phyloP scores from a whole-genome alignment of 2,329 filamentous ascomycete genomes.

The Dothistroma pini region DNA sequence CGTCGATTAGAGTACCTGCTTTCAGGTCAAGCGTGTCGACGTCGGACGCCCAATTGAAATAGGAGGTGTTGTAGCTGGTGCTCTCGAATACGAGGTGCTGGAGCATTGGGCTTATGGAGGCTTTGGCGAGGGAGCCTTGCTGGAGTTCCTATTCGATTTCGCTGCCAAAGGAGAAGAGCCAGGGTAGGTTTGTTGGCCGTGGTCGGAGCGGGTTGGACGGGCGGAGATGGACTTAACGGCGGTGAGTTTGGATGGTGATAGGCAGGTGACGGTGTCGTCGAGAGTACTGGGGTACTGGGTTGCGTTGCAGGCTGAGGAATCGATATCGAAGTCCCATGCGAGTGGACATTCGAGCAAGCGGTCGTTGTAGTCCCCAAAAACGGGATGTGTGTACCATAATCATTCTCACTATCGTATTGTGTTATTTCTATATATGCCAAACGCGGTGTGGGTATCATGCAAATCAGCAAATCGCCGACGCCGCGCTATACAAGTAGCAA shows the following conservation, averaged over 20 bases:
- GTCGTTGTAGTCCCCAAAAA: conserved; percentile 20
- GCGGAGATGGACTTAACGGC: conserved; percentile 36
- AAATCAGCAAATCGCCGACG: neutral
- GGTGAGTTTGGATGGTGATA: conserved; percentile 33
- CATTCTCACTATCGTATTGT: neutral
- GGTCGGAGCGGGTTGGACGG: conserved; percentile 28
- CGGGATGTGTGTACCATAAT: neutral
- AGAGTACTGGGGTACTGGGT: neutral
- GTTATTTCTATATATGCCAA: neutral
- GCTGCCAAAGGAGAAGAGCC: conserved; percentile 39
- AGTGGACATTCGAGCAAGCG: conserved; percentile 40
- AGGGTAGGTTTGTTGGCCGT: conserved; percentile 36
- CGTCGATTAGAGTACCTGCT: conserved; percentile 39
- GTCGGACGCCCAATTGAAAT: conserved; percentile 40
- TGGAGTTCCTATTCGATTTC: conserved; percentile 40
- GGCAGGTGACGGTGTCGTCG: conserved; percentile 25
- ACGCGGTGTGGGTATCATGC: neutral
- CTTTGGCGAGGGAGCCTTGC: conserved; percentile 35
- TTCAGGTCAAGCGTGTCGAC: conserved; percentile 33
- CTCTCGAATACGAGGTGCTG: conserved; percentile 43
- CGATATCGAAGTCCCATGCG: conserved; percentile 37
- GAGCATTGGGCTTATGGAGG: conserved; percentile 40
- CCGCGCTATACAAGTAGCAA: neutral
- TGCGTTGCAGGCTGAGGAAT: conserved; percentile 30
- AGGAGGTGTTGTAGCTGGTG: conserved; percentile 34